A percentile compares a stretch with the other conserved stretches of the same genome.
Evolutionary conservation across 495 filamentous ascomycete genomes (phyloP).

Genomic region (Darksidea phi): DNA sequence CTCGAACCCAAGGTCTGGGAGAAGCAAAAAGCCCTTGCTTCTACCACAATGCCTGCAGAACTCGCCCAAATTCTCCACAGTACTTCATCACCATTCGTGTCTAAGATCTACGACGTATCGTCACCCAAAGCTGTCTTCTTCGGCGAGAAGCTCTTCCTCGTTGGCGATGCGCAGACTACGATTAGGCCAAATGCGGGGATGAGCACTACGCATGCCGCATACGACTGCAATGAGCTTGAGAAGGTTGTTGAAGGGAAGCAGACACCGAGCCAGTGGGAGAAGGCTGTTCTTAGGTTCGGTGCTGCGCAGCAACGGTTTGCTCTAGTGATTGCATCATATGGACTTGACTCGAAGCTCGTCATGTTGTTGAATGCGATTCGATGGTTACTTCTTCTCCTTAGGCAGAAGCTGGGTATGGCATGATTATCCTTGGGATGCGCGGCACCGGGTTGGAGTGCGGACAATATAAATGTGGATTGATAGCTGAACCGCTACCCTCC

Average conservation of each 20-base stretch:
- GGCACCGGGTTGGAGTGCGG: too few species aligned
- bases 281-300: background rate
- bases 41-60: slow-evolving; percentile 47
- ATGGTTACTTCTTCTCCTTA: too few species aligned
- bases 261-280: slow-evolving; percentile 16
- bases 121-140: slow-evolving; percentile 48
- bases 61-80: slow-evolving; percentile 52
- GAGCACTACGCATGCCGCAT: slow-evolving; percentile 52
- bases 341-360: too few species aligned
- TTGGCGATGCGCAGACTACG: slow-evolving; percentile 56
- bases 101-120: slow-evolving; percentile 54
- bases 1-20: slow-evolving; percentile 46
- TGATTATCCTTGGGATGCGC: too few species aligned
- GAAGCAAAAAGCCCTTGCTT: slow-evolving; percentile 48
- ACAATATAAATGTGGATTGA: too few species aligned
- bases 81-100: slow-evolving; percentile 52
- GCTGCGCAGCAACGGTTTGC: background rate
- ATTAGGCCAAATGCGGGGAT: slow-evolving; percentile 56
- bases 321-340: too few species aligned
- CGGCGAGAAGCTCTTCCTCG: slow-evolving; percentile 52
- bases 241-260: slow-evolving; percentile 43
- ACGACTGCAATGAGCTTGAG: slow-evolving; percentile 50
- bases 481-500: too few species aligned
- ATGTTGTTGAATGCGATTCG: too few species aligned
- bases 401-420: too few species aligned